phyloP scores from a whole-genome alignment of 1,284 basidiomycete species.

The Lignosus rhinocerotis region DNA sequence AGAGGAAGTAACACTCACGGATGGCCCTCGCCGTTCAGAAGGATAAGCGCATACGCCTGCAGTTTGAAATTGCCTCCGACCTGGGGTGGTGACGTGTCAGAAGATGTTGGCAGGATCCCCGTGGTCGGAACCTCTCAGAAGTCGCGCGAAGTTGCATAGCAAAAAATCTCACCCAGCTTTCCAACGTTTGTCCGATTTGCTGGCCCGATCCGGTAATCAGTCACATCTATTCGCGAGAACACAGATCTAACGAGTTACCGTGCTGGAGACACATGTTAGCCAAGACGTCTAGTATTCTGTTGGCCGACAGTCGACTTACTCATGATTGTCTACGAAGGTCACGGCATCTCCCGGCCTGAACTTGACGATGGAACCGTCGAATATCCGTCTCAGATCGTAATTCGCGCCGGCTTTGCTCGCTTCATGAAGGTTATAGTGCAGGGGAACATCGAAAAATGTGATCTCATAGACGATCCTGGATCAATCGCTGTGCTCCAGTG shows the following conservation, averaged over 20 bases:
- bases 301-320: slow-evolving; percentile 47
- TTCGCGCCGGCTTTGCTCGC: slow-evolving; percentile 59
- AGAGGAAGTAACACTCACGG: slow-evolving; percentile 55
- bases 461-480: slow-evolving; percentile 43
- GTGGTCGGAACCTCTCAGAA: neutral
- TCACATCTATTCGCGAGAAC: neutral
- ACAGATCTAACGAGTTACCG: slow-evolving; percentile 42
- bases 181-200: slow-evolving; percentile 72
- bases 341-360: slow-evolving; percentile 69
- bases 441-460: slow-evolving; percentile 78
- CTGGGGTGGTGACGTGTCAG: slow-evolving; percentile 37
- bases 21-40: slow-evolving; percentile 82
- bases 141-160: neutral
- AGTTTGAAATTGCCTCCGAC: slow-evolving; percentile 69
- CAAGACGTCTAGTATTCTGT: neutral
- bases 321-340: slow-evolving; percentile 84
- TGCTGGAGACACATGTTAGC: slow-evolving; percentile 37
- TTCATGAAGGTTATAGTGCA: slow-evolving; percentile 70
- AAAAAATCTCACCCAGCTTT: slow-evolving; percentile 69
- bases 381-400: slow-evolving; percentile 67
- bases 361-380: slow-evolving; percentile 59
- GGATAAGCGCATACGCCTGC: slow-evolving; percentile 85
- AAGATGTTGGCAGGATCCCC: neutral
- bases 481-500: neutral
- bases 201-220: slow-evolving; percentile 31